Percentiles rank a stretch among this genome's conserved stretches.
phyloP scores from a whole-genome alignment of 352 stramenopile species.

The Saprolegnia parasitica region DNA sequence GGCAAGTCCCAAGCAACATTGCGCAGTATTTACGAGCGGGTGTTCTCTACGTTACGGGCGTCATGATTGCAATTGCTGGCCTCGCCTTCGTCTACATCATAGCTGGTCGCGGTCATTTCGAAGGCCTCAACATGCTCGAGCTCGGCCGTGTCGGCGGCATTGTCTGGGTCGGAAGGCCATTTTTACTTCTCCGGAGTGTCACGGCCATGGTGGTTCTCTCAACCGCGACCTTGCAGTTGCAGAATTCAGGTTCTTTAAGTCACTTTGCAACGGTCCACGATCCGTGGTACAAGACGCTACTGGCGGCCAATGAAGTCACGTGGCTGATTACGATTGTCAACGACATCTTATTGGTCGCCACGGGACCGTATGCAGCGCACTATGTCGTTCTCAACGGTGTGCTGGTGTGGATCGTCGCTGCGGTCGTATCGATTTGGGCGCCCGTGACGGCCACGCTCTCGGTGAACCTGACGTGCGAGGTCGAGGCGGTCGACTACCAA shows the following conservation, averaged over 20 bases:
- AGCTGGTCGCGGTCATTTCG: not conserved
- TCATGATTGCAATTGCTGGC: slow-evolving; percentile 2
- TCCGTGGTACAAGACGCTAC: slow-evolving; percentile 13
- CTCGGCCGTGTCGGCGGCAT: slow-evolving; percentile 12
- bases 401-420: slow-evolving; percentile 16
- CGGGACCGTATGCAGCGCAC: not conserved
- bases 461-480: no score
- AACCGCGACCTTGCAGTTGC: not conserved
- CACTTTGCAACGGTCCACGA: not conserved
- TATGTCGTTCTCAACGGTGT: not conserved
- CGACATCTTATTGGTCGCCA: slow-evolving; percentile 9
- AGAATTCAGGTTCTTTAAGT: not conserved
- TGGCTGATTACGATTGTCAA: slow-evolving; percentile 17
- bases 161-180: slow-evolving; percentile 10
- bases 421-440: no score
- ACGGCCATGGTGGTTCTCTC: slow-evolving; percentile 8
- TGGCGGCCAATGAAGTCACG: slow-evolving; percentile 20
- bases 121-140: slow-evolving; percentile 3
- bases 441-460: no score
- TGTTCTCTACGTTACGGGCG: not conserved
- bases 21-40: not conserved
- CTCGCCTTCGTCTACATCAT: slow-evolving; percentile 5
- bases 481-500: no score
- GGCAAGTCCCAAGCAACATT: not conserved
- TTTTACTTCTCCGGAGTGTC: slow-evolving; percentile 15